Evolutionary conservation across 805 yeast species (phyloP).

Genomic region (Ogataea corticis): DNA sequence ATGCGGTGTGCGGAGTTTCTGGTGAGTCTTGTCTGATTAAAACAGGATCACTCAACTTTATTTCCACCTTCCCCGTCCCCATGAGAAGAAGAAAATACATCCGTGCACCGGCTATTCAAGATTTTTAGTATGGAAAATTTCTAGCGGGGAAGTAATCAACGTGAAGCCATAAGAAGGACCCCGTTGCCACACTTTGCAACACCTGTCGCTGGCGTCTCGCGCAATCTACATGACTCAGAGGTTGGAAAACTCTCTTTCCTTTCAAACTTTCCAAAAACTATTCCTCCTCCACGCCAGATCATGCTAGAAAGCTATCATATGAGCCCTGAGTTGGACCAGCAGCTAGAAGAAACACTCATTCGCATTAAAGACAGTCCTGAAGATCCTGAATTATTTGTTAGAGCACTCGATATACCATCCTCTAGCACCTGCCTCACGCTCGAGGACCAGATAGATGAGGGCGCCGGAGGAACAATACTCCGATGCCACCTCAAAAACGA

Average conservation of each 20-base stretch:
- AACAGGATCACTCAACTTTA: neutral
- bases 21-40: neutral
- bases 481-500: constrained; percentile 19
- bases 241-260: no score
- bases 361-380: neutral
- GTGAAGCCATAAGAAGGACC: no score
- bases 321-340: neutral
- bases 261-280: no score
- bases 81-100: no score
- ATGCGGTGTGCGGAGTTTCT: neutral
- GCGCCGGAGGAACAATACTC: constrained; percentile 33
- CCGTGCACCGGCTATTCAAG: no score
- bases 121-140: no score
- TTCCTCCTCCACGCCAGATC: no score
- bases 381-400: neutral
- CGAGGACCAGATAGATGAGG: constrained; percentile 28
- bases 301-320: neutral
- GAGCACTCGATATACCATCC: constrained; percentile 8
- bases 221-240: no score
- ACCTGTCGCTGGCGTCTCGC: no score
- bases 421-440: constrained; percentile 8
- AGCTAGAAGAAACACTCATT: neutral
- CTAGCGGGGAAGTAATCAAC: no score
- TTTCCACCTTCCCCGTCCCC: no score
- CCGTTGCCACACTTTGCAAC: no score